phyloP scores from a whole-genome alignment of 345 rosid species.

The Luvunga scandens region DNA sequence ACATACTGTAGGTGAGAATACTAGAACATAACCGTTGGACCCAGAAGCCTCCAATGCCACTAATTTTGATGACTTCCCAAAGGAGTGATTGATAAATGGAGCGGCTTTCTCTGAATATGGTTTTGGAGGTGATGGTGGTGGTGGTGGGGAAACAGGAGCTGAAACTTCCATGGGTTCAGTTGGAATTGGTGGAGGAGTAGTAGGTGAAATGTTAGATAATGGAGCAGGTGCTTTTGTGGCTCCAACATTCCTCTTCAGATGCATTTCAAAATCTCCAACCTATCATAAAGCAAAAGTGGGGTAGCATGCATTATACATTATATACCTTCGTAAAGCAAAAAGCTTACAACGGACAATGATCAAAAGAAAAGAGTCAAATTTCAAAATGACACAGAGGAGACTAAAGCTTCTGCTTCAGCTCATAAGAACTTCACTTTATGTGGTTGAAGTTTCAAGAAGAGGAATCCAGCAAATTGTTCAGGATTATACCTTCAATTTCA shows the following conservation, averaged over 20 bases:
- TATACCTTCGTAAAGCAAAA: neutral
- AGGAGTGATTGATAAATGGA: constrained; percentile 62
- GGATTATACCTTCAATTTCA: constrained; percentile 73
- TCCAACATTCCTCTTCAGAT: constrained; percentile 71
- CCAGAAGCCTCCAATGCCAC: constrained; percentile 86
- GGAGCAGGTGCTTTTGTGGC: constrained; percentile 44
- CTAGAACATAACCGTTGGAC: constrained; percentile 57
- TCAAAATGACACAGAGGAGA: neutral
- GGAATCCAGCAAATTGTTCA: constrained; percentile 1
- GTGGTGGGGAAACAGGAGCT: constrained; percentile 33
- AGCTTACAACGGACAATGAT: neutral
- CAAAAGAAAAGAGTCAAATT: neutral
- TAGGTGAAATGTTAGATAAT: constrained; percentile 56
- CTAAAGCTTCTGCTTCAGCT: neutral
- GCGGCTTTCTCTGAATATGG: constrained; percentile 46
- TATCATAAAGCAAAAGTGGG: constrained; percentile 25
- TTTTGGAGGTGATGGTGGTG: constrained; percentile 44
- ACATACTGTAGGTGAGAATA: constrained; percentile 69
- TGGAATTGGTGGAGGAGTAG: constrained; percentile 78
- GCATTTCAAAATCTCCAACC: constrained; percentile 96
- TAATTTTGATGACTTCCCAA: constrained; percentile 67
- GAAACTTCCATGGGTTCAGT: constrained; percentile 66
- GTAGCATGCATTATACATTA: neutral
- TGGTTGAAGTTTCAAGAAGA: neutral
- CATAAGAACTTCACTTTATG: neutral